These are phyloP conservation scores for Zymoseptoria pseudotritici DNA, from an alignment of 2,329 filamentous ascomycete species.

Conservation along the genomic window DNA sequence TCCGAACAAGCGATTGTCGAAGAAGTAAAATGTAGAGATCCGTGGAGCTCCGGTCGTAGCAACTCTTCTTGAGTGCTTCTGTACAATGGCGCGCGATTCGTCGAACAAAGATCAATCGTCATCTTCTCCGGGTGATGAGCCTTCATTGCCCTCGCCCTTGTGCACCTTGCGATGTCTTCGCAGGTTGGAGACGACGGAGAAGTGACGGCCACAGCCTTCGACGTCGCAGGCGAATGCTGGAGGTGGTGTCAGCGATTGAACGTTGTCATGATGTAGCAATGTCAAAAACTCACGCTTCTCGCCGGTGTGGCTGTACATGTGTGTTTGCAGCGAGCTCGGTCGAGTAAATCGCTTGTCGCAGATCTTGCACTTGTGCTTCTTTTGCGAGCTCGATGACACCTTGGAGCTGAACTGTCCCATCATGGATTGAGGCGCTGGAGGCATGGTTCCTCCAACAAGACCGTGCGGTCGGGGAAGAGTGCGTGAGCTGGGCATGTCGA, in stretches of 20 bases:
- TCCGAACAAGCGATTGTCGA: conserved; percentile 26
- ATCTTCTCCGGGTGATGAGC: conserved; percentile 43
- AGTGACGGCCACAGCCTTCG: conserved; percentile 88
- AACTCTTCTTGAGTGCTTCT: conserved; percentile 4
- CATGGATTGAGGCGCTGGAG: conserved; percentile 89
- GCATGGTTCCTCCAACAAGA: conserved; percentile 54
- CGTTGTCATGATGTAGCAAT: not conserved
- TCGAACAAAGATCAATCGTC: conserved; percentile 8
- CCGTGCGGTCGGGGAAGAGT: conserved; percentile 75
- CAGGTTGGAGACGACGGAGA: conserved; percentile 94
- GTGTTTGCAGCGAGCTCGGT: conserved; percentile 88
- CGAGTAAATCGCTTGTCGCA: conserved; percentile 97
- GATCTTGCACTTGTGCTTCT: conserved; percentile 99
- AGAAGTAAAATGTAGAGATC: conserved; percentile 17
- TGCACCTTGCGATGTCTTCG: conserved; percentile 94
- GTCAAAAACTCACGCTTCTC: conserved; percentile 75
- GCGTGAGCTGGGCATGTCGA: conserved; percentile 70
- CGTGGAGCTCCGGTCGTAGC: not conserved
- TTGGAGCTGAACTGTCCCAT: conserved; percentile 99
- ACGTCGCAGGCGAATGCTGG: conserved; percentile 89
- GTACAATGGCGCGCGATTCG: conserved; percentile 6
- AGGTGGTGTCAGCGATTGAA: conserved; percentile 13
- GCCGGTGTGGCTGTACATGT: conserved; percentile 97
- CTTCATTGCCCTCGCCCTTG: conserved; percentile 57
- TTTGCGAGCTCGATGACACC: conserved; percentile 88